phyloP scores from a whole-genome alignment of 2,329 filamentous ascomycete species.

The Blastomyces emzantsi region DNA sequence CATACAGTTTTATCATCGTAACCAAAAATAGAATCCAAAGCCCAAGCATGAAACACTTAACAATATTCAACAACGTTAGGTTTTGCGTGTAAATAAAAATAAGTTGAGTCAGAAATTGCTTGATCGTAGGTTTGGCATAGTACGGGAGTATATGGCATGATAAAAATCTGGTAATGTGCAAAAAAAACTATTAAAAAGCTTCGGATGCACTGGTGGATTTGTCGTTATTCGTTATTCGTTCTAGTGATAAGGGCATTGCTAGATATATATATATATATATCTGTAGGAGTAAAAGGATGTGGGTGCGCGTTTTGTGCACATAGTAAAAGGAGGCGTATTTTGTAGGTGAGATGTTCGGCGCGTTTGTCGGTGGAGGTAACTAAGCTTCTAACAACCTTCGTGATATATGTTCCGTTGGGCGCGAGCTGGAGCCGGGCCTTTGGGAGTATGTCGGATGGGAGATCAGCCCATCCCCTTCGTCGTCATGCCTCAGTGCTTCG shows the following conservation, averaged over 20 bases:
- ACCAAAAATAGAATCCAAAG: too few relatives aligned
- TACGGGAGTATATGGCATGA: background rate
- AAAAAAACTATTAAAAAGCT: background rate
- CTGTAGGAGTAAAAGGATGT: background rate
- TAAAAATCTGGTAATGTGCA: background rate
- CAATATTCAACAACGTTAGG: background rate
- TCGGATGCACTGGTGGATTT: background rate
- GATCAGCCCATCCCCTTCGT: background rate
- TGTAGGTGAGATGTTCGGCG: background rate
- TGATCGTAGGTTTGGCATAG: background rate
- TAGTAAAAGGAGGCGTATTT: background rate
- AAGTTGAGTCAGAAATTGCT: background rate
- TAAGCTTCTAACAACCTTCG: background rate
- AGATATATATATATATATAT: background rate
- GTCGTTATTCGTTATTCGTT: background rate
- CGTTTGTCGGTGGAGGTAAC: background rate
- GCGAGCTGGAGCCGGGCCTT: background rate
- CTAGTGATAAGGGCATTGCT: background rate
- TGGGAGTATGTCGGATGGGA: background rate
- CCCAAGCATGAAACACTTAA: background rate
- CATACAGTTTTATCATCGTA: background rate
- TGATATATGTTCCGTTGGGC: background rate
- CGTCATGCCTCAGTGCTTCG: background rate
- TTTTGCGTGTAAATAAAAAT: too few relatives aligned
- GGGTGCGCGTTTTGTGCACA: background rate